phyloP scores from a whole-genome alignment of 2,329 filamentous ascomycete species.

The Hirsutella thompsonii region DNA sequence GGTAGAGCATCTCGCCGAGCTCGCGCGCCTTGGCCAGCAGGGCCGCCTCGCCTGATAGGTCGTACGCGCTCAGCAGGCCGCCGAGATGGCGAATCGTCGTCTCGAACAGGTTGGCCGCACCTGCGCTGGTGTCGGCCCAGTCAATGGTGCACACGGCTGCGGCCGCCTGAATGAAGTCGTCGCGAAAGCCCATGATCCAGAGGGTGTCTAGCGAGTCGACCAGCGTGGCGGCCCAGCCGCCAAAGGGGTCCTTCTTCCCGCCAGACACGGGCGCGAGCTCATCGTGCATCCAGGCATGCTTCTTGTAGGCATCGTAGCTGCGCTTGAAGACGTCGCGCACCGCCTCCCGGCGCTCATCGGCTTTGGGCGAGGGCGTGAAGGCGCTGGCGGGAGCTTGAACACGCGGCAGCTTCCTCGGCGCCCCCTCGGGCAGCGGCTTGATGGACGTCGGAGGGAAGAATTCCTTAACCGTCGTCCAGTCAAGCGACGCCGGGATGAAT shows the following conservation, averaged over 20 bases:
- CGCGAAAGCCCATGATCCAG: conserved; percentile 46
- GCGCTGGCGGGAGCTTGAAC: conserved; percentile 16
- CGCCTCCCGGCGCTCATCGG: conserved; percentile 19
- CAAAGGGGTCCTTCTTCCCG: conserved; percentile 32
- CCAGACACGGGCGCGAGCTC: conserved; percentile 37
- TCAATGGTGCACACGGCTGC: conserved; percentile 34
- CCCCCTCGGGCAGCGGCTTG: conserved; percentile 16
- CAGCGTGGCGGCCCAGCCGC: conserved; percentile 44
- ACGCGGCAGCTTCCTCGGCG: conserved; percentile 12
- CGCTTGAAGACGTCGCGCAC: conserved; percentile 28
- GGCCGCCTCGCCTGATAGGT: conserved; percentile 30
- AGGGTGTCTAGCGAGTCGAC: conserved; percentile 50
- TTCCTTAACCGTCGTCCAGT: conserved; percentile 16
- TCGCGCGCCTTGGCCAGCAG: conserved; percentile 36
- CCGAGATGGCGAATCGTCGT: conserved; percentile 42
- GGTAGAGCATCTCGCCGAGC: conserved; percentile 40
- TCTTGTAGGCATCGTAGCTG: conserved; percentile 37
- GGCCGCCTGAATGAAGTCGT: conserved; percentile 43
- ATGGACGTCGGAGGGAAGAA: conserved; percentile 17
- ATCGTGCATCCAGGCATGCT: conserved; percentile 38
- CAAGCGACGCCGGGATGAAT: conserved; percentile 14
- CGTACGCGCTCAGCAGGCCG: conserved; percentile 36
- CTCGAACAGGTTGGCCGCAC: conserved; percentile 38
- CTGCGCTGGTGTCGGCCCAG: conserved; percentile 31
- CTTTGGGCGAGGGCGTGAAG: conserved; percentile 8